These are phyloP conservation scores for Scutellaria galericulata DNA, from an alignment of 257 asterid genomes.

Conservation along the genomic window DNA sequence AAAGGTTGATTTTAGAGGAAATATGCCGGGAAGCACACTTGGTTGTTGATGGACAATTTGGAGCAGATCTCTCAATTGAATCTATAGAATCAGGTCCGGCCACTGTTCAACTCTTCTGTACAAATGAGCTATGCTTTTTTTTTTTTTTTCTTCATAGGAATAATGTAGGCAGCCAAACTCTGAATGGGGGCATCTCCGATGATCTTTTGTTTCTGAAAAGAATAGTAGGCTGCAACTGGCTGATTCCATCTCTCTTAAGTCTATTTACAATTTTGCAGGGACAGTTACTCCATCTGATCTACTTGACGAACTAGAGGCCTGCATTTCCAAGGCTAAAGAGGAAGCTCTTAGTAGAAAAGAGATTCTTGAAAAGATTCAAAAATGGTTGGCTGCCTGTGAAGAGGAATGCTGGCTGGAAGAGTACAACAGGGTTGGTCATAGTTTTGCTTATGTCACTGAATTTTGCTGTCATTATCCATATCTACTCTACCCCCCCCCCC, in stretches of 20 bases:
- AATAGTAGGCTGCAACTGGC: neutral
- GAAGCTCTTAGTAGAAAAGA: constrained; percentile 84
- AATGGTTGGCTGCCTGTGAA: constrained; percentile 88
- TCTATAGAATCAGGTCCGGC: constrained; percentile 72
- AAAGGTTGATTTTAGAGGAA: constrained; percentile 67
- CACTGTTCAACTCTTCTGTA: neutral
- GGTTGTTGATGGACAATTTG: constrained; percentile 57
- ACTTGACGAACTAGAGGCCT: constrained; percentile 71
- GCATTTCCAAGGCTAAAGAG: constrained; percentile 69
- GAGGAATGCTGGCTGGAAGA: constrained; percentile 97
- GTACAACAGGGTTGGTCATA: constrained; percentile 75
- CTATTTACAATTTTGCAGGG: constrained; percentile 52
- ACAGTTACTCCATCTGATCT: constrained; percentile 61
- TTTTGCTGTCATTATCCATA: constrained; percentile 14
- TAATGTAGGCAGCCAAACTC: constrained; percentile 3
- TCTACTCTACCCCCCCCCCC: constrained; percentile 5
- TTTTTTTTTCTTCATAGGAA: neutral
- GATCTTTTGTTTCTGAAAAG: neutral
- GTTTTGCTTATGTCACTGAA: constrained; percentile 22
- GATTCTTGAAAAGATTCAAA: constrained; percentile 83
- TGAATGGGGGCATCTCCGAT: neutral
- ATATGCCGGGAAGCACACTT: constrained; percentile 74
- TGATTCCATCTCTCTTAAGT: constrained; percentile 10
- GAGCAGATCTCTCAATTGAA: constrained; percentile 52
- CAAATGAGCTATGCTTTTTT: neutral